Evolutionary conservation across 805 yeast genomes (phyloP), one percentile per base, ranked within the genome.

Genomic region (Yamadazyma nakazawae): DNA sequence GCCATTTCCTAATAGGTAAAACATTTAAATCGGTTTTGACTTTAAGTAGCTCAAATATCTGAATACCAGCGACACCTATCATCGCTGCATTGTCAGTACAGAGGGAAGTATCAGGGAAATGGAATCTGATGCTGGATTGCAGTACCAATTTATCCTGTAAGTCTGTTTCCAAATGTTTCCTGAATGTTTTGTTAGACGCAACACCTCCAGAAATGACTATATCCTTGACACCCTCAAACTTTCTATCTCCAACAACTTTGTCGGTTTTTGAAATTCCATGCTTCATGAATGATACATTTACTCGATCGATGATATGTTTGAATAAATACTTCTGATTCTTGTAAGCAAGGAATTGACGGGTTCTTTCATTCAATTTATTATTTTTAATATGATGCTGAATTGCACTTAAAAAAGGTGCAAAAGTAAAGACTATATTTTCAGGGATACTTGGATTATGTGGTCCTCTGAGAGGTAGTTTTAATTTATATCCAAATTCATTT

Each of bases 61-160:
- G 97, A 8, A 92, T 88, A 0, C 97, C 99, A 0, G 98, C 96
- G 82, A 95, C 88, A 1, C 97, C 99, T 43, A 94, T 94, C 99
- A 94, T 94, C 2, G 89, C 80, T 0, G 97, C 96, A 63, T 94
- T 94, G 59, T 94, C 99, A 0, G 97, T 89, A 60, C 99, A 94
- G 49, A 90, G 68, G 1, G 74, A 65, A 2, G 82, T 69, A 17
- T 79, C 81, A 0, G 97, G 96, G 56, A 82, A 88, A 53, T 79
- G 79, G 39, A 82, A 79, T 1, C 60, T 54, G n/a, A 63, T 46
- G 2, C 42, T 34, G 6, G 42, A 25, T 54, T 38, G 45, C 18
- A 35, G 5, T n/a, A 50, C 16, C 9, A 35, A 14, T 17, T 37
- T 25, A 2, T 58, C 58, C 3, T 63, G 43, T n/a, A 81, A 62